Evolutionary conservation across 768 basidiomycete genomes (phyloP).

Genomic region (Psilocybe cubensis): DNA sequence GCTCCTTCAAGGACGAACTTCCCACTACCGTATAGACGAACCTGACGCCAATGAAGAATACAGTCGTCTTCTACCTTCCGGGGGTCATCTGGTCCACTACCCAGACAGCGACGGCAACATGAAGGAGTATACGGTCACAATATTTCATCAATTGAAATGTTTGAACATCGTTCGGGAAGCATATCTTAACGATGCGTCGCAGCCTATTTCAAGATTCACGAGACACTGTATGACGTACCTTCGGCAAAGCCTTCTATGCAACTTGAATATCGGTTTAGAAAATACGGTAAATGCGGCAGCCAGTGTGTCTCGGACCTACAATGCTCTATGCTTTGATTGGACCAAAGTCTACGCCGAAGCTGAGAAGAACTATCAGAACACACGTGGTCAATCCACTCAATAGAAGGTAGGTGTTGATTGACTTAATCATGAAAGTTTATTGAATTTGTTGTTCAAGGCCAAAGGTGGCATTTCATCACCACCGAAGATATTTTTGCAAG

Average conservation of each 20-base stretch:
- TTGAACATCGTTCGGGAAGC: neutral
- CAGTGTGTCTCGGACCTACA: neutral
- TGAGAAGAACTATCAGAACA: neutral
- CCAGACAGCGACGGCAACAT: neutral
- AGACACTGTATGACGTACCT: slow-evolving; percentile 5
- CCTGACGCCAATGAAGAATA: too few relatives aligned
- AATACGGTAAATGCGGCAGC: neutral
- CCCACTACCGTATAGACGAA: too few relatives aligned
- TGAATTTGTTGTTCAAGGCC: too few relatives aligned
- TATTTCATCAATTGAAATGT: slow-evolving; percentile 12
- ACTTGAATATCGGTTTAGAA: neutral
- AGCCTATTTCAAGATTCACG: neutral
- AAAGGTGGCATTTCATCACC: too few relatives aligned
- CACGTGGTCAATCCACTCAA: too few relatives aligned
- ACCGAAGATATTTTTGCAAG: too few relatives aligned
- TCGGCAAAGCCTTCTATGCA: slow-evolving; percentile 2
- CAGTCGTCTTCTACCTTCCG: neutral
- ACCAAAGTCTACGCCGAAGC: slow-evolving; percentile 7
- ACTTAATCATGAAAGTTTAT: too few relatives aligned
- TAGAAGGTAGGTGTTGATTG: too few relatives aligned
- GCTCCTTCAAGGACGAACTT: too few relatives aligned
- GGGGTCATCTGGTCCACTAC: slow-evolving; percentile 1
- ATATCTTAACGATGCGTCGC: neutral
- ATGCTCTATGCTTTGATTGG: slow-evolving; percentile 6
- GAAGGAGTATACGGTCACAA: neutral